Evolutionary conservation across 1,284 basidiomycete species (phyloP).

Genomic region (Wolfiporia cocos): DNA sequence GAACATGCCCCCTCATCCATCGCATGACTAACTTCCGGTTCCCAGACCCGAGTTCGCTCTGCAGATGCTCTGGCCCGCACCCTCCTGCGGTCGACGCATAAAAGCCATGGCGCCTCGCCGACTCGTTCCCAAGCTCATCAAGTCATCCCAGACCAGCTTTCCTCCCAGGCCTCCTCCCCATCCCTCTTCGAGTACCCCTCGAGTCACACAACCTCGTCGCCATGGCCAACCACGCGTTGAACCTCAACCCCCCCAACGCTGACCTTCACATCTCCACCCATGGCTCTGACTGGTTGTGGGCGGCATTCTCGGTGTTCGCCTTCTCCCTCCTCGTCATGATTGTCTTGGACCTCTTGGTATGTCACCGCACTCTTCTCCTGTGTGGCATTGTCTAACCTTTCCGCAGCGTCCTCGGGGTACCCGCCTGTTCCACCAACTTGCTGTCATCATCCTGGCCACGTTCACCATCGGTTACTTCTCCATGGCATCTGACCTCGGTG

Average conservation of each 20-base stretch:
- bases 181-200: neutral
- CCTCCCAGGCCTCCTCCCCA: neutral
- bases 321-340: conserved; percentile 33
- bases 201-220: conserved; percentile 4
- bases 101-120: neutral
- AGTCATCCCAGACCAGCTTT: conserved; percentile 5
- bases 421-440: conserved; percentile 44
- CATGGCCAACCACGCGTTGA: conserved; percentile 22
- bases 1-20: neutral
- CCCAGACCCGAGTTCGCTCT: neutral
- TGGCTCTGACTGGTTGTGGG: conserved; percentile 50
- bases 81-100: conserved; percentile 3
- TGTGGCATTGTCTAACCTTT: neutral
- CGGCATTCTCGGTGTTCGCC: conserved; percentile 45
- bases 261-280: conserved; percentile 32
- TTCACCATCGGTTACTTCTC: conserved; percentile 43
- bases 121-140: conserved; percentile 2
- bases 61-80: too few species aligned
- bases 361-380: too few species aligned
- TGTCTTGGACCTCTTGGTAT: conserved; percentile 32
- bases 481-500: conserved; percentile 55
- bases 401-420: conserved; percentile 31
- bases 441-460: conserved; percentile 39
- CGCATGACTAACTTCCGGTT: conserved; percentile 3
- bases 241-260: conserved; percentile 34